Evolutionary conservation across 1,139 yeast species (phyloP), one percentile per base, ranked within the genome.

Genomic region (Scheffersomyces stambukii): DNA sequence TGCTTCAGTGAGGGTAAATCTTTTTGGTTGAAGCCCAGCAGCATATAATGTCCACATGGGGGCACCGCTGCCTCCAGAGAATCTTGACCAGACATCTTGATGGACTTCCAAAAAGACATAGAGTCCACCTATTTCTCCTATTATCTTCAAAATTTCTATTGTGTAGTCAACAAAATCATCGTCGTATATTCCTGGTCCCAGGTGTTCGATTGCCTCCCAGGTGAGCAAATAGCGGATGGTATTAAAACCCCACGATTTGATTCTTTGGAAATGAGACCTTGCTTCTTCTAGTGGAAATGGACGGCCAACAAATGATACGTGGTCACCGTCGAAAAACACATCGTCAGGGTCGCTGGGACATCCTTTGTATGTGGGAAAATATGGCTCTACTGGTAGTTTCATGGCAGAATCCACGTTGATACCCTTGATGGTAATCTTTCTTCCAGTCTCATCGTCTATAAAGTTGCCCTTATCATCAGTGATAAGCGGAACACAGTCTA

Each of bases 1-100:
- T 1, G 94, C 93, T 38, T 80, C 81, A 0, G 89, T 81, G 1
- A 40, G 62, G 1, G 68, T 54, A 46, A 89, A 84, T n/a, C 73
- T 56, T 14, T 54, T 60, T 0, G 96, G 96, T 31, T 89, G 77
- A 30, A 89, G 60, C 1, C 96, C 96, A 3, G 93, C 95, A n/a
- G 95, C 93, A 46, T 83, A 81, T n/a, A 86, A 57, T 0, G 96
- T 88, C 97, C 97, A 89, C 54, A 85, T 46, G 0, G 97, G 96
- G 5, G 96, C 95, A 12, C 97, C 97, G 35, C 89, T 80, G 2
- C 97, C 97, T n/a, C 97, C 96, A 11, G 79, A 66, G 49, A 67
- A 84, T 29, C 96, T 63, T 5, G 94, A 81, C 97, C 97, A 89
- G 10, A 82, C 93, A 51, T 89, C 97, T 52, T 89, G 97, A 51